These are phyloP conservation scores for Neurospora sp. DNA, from an alignment of 495 filamentous ascomycete genomes.

Conservation along the genomic window DNA sequence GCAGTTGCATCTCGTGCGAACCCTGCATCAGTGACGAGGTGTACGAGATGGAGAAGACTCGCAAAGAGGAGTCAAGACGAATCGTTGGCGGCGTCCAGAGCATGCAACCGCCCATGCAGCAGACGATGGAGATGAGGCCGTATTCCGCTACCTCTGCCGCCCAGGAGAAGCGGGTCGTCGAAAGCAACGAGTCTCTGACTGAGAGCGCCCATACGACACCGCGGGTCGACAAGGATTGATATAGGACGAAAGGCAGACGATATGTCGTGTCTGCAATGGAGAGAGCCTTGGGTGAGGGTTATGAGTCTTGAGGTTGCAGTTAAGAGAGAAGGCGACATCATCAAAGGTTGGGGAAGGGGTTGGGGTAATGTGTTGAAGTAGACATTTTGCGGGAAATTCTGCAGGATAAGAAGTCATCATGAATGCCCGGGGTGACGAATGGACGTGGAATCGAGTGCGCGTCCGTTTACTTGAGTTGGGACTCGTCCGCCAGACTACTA, in stretches of 20 bases:
- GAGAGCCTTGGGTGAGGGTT: not conserved
- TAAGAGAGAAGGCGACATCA: not conserved
- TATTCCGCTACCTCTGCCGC: not conserved
- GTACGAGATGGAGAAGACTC: not conserved
- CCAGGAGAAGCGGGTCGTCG: not conserved
- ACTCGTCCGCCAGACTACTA: not conserved
- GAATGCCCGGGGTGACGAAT: not conserved
- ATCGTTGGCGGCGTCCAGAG: not conserved
- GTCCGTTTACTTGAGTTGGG: not conserved
- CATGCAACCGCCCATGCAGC: not conserved
- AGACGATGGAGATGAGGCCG: conserved; percentile 1
- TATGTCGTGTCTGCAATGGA: not conserved
- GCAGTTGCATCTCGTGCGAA: not conserved
- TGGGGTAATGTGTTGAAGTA: not conserved
- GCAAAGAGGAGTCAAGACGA: not conserved
- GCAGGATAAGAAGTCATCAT: not conserved
- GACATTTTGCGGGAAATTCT: not conserved
- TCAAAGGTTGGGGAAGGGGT: too few relatives aligned
- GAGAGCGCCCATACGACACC: not conserved
- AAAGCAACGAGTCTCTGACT: not conserved
- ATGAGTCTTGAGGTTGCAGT: too few relatives aligned
- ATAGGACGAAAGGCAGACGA: not conserved
- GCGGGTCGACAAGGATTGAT: not conserved
- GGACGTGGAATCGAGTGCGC: not conserved
- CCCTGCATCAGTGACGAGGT: conserved; percentile 5